Percentiles rank a stretch among this genome's conserved stretches.
Conservation (phyloP, 768 basidiomycete species). For the Macrolepiota albuminosa region DNA sequence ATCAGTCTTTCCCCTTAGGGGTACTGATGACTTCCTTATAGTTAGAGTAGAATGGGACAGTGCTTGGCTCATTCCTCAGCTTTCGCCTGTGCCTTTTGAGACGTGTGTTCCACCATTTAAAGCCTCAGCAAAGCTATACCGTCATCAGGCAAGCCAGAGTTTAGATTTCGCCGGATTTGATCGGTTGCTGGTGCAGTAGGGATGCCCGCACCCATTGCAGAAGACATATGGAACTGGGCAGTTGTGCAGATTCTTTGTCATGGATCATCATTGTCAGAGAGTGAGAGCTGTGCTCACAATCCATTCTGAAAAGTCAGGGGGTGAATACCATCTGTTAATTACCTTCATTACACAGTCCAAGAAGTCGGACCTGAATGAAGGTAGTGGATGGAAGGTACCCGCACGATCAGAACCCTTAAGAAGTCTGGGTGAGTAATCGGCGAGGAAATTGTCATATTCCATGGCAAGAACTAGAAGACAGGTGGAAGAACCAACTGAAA, state of each 20-base stretch:
- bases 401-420: constrained; percentile 52
- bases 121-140: constrained; percentile 8
- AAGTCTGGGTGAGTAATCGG: constrained; percentile 49
- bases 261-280: constrained; percentile 5
- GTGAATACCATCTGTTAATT: constrained; percentile 23
- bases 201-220: too few species aligned
- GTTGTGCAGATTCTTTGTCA: constrained; percentile 1
- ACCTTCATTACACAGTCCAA: constrained; percentile 19
- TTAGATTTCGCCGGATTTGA: constrained; percentile 28
- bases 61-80: constrained; percentile 12
- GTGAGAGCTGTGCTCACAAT: constrained; percentile 5
- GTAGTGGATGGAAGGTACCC: constrained; percentile 50
- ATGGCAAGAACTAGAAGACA: neutral
- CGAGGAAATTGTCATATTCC: constrained; percentile 71
- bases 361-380: constrained; percentile 50
- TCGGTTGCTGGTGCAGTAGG: constrained; percentile 12
- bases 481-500: neutral
- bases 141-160: constrained; percentile 30
- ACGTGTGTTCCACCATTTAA: constrained; percentile 12
- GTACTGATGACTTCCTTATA: constrained; percentile 40
- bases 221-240: neutral
- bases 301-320: constrained; percentile 13
- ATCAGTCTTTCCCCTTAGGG: constrained; percentile 12
- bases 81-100: constrained; percentile 4
- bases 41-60: constrained; percentile 39